phyloP scores from a whole-genome alignment of 805 yeast species.

The Candida awuae region DNA sequence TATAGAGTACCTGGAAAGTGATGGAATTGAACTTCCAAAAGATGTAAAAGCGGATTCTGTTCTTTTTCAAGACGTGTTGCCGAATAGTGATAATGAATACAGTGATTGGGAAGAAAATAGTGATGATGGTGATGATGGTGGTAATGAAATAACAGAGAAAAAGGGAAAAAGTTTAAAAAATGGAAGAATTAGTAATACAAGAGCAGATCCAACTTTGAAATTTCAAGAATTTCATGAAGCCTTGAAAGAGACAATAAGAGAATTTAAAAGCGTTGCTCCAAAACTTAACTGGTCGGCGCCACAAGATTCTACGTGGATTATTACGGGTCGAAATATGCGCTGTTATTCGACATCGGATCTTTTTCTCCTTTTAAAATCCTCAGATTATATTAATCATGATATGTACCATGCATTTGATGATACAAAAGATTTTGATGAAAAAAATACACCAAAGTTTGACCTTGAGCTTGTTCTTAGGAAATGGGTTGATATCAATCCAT shows the following conservation, averaged over 20 bases:
- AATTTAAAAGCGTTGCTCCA: constrained; percentile 64
- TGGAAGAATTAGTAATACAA: too few relatives aligned
- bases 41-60: constrained; percentile 31
- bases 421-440: constrained; percentile 23
- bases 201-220: constrained; percentile 35
- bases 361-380: constrained; percentile 73
- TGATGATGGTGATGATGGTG: constrained; percentile 15
- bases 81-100: constrained; percentile 55
- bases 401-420: constrained; percentile 58
- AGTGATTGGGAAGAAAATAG: constrained; percentile 63
- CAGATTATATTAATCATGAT: constrained; percentile 84
- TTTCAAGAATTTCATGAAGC: constrained; percentile 56
- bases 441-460: constrained; percentile 26
- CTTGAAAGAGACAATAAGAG: constrained; percentile 38
- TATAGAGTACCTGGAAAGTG: constrained; percentile 52
- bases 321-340: constrained; percentile 65
- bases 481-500: constrained; percentile 81
- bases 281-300: constrained; percentile 98
- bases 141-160: background rate
- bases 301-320: constrained; percentile 88
- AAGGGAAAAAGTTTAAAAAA: too few relatives aligned
- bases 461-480: constrained; percentile 69
- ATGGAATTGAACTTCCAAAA: constrained; percentile 58
- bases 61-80: constrained; percentile 26
- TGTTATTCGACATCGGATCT: constrained; percentile 69